phyloP scores from a whole-genome alignment of 441 rosid species.

The Theobroma grandiflorum region DNA sequence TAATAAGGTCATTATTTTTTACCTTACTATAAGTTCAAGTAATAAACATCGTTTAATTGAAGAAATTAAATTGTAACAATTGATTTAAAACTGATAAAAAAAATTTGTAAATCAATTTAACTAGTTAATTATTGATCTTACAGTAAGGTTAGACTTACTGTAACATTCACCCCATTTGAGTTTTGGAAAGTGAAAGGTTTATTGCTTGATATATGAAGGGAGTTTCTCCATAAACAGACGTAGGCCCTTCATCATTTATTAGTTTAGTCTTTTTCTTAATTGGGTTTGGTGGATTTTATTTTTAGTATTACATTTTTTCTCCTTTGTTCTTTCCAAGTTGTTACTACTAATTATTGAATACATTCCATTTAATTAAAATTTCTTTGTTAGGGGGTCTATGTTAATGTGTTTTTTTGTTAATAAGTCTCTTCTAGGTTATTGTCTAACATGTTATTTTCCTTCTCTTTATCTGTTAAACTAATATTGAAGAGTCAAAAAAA shows the following conservation, averaged over 20 bases:
- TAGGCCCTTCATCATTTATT: conserved; percentile 27
- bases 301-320: background rate
- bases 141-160: no score
- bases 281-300: conserved; percentile 35
- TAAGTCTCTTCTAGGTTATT: conserved; percentile 33
- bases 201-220: background rate
- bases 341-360: conserved; percentile 25
- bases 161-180: no score
- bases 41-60: no score
- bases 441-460: conserved; percentile 28
- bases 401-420: conserved; percentile 29
- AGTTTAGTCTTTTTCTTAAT: conserved; percentile 32
- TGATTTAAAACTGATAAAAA: no score
- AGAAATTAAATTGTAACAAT: no score
- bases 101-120: no score
- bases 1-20: no score
- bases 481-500: conserved; percentile 25
- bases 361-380: conserved; percentile 18
- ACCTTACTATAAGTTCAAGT: no score
- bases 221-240: conserved; percentile 30
- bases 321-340: conserved; percentile 36
- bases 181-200: background rate
- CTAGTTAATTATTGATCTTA: no score
- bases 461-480: conserved; percentile 20
- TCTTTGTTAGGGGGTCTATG: conserved; percentile 19